Percentiles rank a stretch among this genome's conserved stretches.
Conservation (phyloP, 768 basidiomycete species). For the Suillus plorans region DNA sequence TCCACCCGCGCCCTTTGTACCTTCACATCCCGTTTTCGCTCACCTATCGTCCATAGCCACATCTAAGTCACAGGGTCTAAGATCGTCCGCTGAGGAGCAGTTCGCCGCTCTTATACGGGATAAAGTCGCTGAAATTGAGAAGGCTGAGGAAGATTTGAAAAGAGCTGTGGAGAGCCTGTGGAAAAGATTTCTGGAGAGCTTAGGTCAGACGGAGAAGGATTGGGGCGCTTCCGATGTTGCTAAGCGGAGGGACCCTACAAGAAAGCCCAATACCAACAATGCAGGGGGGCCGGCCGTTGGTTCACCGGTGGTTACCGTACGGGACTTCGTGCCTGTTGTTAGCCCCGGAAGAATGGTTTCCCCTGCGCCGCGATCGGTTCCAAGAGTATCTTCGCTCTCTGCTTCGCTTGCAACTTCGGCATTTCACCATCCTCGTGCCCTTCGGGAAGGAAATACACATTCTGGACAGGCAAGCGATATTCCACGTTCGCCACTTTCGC, state of each 20-base stretch:
- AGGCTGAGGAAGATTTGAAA: constrained; percentile 51
- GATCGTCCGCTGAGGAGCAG: constrained; percentile 58
- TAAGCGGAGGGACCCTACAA: constrained; percentile 20
- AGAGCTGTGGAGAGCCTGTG: constrained; percentile 63
- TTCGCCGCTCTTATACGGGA: constrained; percentile 51
- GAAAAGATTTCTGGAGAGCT: constrained; percentile 52
- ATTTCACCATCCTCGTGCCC: constrained; percentile 52
- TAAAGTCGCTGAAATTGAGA: constrained; percentile 57
- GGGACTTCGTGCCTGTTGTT: constrained; percentile 56
- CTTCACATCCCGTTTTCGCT: constrained; percentile 68
- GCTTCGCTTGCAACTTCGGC: constrained; percentile 63
- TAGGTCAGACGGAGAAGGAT: constrained; percentile 45
- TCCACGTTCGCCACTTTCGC: constrained; percentile 27
- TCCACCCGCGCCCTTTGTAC: constrained; percentile 74
- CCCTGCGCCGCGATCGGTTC: constrained; percentile 34
- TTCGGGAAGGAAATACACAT: constrained; percentile 17
- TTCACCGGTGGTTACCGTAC: constrained; percentile 41
- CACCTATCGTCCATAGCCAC: constrained; percentile 62
- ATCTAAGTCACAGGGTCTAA: constrained; percentile 51
- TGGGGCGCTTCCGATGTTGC: constrained; percentile 20
- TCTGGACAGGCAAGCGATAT: constrained; percentile 17
- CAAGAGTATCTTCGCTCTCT: constrained; percentile 62
- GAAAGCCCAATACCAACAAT: constrained; percentile 18
- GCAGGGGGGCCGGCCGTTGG: constrained; percentile 26
- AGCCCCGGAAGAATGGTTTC: constrained; percentile 37